These are phyloP conservation scores for Schizopora paradoxa DNA, from an alignment of 1,284 basidiomycete genomes.

Conservation along the genomic window DNA sequence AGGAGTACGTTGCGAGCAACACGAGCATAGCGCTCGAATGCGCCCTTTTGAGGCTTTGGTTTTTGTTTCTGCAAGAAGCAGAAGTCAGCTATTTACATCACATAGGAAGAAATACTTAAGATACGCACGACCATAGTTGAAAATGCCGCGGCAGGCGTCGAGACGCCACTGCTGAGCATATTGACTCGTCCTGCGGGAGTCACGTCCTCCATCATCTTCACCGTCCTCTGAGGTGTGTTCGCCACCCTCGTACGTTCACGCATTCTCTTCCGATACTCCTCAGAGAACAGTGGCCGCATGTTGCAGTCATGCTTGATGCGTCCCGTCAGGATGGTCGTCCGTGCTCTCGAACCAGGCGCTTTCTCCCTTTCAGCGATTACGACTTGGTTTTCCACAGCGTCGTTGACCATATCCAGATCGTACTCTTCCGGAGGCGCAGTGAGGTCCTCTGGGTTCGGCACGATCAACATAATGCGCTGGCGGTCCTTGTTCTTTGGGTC, in stretches of 20 bases:
- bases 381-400: conserved; percentile 69
- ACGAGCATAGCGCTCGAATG: conserved; percentile 84
- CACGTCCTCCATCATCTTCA: conserved; percentile 55
- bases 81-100: conserved; percentile 4
- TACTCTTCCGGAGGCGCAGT: conserved; percentile 48
- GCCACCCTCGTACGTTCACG: conserved; percentile 53
- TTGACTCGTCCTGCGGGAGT: conserved; percentile 63
- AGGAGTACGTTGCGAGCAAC: conserved; percentile 87
- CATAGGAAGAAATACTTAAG: background rate
- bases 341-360: conserved; percentile 52
- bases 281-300: conserved; percentile 57
- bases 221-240: conserved; percentile 55
- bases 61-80: conserved; percentile 47
- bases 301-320: conserved; percentile 72
- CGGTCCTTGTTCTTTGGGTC: conserved; percentile 38
- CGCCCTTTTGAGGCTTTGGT: conserved; percentile 58
- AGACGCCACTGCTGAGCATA: conserved; percentile 40
- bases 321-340: conserved; percentile 70
- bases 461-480: conserved; percentile 61
- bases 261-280: conserved; percentile 59
- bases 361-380: conserved; percentile 73
- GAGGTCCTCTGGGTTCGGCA: conserved; percentile 46
- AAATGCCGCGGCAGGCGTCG: conserved; percentile 35
- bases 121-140: conserved; percentile 54
- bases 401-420: conserved; percentile 74